Evolutionary conservation across 1,284 basidiomycete genomes (phyloP), one percentile per base, ranked within the genome.

Genomic region (Trichosporon coremiiforme): DNA sequence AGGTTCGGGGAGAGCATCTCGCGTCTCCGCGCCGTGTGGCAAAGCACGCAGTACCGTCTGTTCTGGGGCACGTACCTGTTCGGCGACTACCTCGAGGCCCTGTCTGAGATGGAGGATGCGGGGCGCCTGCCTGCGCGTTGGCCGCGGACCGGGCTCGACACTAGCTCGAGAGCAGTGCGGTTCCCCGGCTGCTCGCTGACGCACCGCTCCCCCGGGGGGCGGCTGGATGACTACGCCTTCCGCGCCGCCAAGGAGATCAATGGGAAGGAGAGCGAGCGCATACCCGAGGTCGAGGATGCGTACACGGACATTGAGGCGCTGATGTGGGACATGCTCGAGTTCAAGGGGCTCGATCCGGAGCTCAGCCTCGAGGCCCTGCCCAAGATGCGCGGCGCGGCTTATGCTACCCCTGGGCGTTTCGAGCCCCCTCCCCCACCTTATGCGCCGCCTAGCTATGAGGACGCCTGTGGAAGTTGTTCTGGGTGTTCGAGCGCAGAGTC

Each of bases 1-100:
- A 29, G 55, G 9, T 60, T 60, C 55, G 55, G 55, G 12, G 55
- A 29, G 4, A 5, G 12, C 6, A 8, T 60, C 29, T 25, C 15
- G 55, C 25, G 29, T 4, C 29, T 60, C 4, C 29, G 55, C 13
- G 31, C 10, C 13, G 5, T 12, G 2, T 60, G 55, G 55, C 9
- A 33, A 13, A n/a, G 7, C 5, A 33, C 29, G 5, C 55, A 60
- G 55, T 60, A 60, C 55, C 55, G 55, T 9, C 55, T 60, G 10
- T 60, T 60, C 55, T 60, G 55, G 55, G 55, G 29, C 29, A 33
- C 55, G 15, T 60, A 60, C 55, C 55, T 60, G 55, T 33, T 60
- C 29, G 55, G 55, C 2, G 29, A 60, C 55, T 60, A 60, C 55
- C 55, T 60, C 13, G 29, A 33, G 55, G 6, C 25, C 9, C 29